Evolutionary conservation across 2,329 filamentous ascomycete genomes (phyloP).

Genomic region (Rhynchosporium agropyri): DNA sequence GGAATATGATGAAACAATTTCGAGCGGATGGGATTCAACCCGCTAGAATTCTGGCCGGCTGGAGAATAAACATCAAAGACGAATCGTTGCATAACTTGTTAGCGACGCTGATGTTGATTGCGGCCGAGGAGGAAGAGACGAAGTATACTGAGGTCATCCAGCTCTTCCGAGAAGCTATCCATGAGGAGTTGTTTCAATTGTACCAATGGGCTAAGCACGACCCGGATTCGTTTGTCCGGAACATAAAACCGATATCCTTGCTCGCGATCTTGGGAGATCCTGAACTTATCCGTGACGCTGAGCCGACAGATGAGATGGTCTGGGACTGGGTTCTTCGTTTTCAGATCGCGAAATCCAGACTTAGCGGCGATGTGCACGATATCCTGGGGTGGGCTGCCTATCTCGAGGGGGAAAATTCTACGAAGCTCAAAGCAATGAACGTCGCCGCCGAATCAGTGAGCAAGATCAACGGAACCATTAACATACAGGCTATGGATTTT

Average conservation of each 20-base stretch:
- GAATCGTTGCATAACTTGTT: constrained; percentile 3
- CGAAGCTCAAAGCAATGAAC: neutral
- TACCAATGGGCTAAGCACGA: neutral
- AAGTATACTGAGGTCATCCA: neutral
- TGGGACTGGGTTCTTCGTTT: constrained; percentile 1
- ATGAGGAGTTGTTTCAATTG: neutral
- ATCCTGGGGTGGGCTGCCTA: constrained; percentile 6
- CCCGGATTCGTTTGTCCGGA: neutral
- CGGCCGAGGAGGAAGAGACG: constrained; percentile 4
- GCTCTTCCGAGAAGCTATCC: constrained; percentile 7
- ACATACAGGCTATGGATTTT: too few species aligned
- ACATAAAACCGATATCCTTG: neutral
- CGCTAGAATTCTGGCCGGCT: neutral
- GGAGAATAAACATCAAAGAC: constrained; percentile 4
- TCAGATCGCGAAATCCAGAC: neutral
- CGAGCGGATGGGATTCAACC: neutral
- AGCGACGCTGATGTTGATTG: constrained; percentile 11
- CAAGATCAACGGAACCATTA: neutral
- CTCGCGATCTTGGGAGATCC: neutral
- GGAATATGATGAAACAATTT: neutral
- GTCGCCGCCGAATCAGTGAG: neutral
- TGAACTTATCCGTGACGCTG: neutral
- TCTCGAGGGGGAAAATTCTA: neutral
- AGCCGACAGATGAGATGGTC: neutral
- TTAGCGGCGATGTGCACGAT: constrained; percentile 5